Evolutionary conservation across 192 early-diverging fungal species (phyloP).

Genomic region (Obelidium mucronatum): DNA sequence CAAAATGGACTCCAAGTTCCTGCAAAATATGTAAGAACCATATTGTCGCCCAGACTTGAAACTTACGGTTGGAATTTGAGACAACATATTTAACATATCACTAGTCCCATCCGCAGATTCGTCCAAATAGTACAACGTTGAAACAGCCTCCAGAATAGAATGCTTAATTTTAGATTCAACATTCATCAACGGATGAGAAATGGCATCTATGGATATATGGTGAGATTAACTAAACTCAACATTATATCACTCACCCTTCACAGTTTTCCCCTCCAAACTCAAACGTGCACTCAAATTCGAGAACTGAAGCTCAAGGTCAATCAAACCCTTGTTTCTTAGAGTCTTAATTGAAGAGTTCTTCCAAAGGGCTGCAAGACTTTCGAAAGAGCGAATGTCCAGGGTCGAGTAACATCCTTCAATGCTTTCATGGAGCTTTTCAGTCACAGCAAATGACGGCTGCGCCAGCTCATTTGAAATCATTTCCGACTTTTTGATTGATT

Average conservation of each 20-base stretch:
- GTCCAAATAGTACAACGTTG: slow-evolving; percentile 74
- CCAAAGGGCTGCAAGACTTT: slow-evolving; percentile 26
- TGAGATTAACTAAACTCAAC: not conserved
- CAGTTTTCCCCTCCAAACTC: slow-evolving; percentile 9
- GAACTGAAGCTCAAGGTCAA: slow-evolving; percentile 22
- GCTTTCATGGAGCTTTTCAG: slow-evolving; percentile 9
- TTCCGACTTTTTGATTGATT: not conserved
- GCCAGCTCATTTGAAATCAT: slow-evolving; percentile 3
- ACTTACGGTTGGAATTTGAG: slow-evolving; percentile 59
- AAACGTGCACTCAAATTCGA: not conserved
- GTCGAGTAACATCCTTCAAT: slow-evolving; percentile 31
- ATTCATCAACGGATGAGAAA: slow-evolving; percentile 19
- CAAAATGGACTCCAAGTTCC: slow-evolving; percentile 18
- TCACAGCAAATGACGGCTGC: slow-evolving; percentile 9
- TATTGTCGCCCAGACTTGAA: not conserved
- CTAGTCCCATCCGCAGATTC: slow-evolving; percentile 44
- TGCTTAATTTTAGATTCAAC: slow-evolving; percentile 59
- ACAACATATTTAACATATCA: slow-evolving; percentile 46
- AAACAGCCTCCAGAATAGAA: slow-evolving; percentile 70
- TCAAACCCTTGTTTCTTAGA: slow-evolving; percentile 5
- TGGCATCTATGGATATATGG: not conserved
- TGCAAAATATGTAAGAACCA: not conserved
- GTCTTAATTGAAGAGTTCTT: slow-evolving; percentile 14
- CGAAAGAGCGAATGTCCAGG: slow-evolving; percentile 17
- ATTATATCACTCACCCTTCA: not conserved